Conservation (phyloP, 192 early-diverging fungal genomes). For the Backusella psychrophila region DNA sequence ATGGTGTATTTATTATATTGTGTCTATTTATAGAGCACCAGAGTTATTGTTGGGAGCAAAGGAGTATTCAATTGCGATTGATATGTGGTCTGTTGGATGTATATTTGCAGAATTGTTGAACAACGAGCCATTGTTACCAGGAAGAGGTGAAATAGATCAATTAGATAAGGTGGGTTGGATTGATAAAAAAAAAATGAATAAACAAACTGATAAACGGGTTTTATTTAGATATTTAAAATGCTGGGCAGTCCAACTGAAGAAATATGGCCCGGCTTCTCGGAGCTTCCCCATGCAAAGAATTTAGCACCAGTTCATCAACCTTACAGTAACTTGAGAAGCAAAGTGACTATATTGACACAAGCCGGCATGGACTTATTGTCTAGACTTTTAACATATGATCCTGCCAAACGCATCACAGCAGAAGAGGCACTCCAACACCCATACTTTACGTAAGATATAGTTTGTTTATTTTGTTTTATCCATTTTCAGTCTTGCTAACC, state of each 20-base stretch:
- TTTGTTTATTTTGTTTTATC: not conserved
- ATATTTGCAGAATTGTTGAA: conserved; percentile 95
- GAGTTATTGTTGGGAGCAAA: conserved; percentile 60
- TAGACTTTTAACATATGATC: conserved; percentile 80
- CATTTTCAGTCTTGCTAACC: not conserved
- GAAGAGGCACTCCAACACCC: conserved; percentile 88
- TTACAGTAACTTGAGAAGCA: conserved; percentile 50
- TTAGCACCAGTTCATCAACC: conserved; percentile 71
- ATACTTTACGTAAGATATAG: conserved; percentile 66
- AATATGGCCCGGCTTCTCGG: conserved; percentile 69
- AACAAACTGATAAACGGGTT: not conserved
- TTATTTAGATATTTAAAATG: conserved; percentile 74
- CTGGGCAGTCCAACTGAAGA: conserved; percentile 83
- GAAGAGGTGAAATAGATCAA: conserved; percentile 79
- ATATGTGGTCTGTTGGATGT: conserved; percentile 94
- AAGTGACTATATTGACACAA: conserved; percentile 63
- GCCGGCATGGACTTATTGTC: conserved; percentile 78
- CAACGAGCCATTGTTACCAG: conserved; percentile 80
- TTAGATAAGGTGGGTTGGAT: conserved; percentile 50
- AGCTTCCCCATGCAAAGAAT: conserved; percentile 66
- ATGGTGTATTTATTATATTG: not conserved
- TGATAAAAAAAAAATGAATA: not conserved
- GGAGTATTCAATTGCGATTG: conserved; percentile 65
- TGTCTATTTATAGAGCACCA: conserved; percentile 46
- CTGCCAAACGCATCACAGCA: conserved; percentile 83